A percentile compares a stretch with the other conserved stretches of the same genome.
Evolutionary conservation across 2,329 filamentous ascomycete genomes (phyloP).

Genomic region (Xylaria sp.): DNA sequence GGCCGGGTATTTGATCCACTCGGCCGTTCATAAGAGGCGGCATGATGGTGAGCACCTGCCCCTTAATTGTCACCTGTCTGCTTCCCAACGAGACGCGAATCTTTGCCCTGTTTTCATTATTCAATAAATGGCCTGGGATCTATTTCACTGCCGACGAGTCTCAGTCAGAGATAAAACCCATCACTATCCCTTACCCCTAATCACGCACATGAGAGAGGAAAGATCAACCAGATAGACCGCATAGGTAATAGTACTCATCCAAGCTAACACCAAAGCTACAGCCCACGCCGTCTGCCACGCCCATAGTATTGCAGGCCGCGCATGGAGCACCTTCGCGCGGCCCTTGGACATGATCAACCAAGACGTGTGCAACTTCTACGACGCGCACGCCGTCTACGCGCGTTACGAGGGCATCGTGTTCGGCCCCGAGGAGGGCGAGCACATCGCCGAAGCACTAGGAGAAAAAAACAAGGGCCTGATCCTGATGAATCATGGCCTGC

Average conservation of each 20-base stretch:
- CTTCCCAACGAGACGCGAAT: background rate
- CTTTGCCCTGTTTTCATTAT: constrained; percentile 1
- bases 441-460: constrained; percentile 59
- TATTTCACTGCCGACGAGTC: no score
- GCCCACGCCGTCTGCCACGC: constrained; percentile 64
- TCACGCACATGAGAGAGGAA: background rate
- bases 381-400: constrained; percentile 59
- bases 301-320: constrained; percentile 60
- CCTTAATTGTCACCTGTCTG: background rate
- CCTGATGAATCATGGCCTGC: constrained; percentile 61
- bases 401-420: constrained; percentile 49
- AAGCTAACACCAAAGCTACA: constrained; percentile 34
- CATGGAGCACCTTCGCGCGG: constrained; percentile 60
- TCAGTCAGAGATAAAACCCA: background rate
- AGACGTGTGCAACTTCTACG: constrained; percentile 60
- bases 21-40: constrained; percentile 60
- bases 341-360: constrained; percentile 67
- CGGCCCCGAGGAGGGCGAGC: constrained; percentile 58
- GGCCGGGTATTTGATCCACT: constrained; percentile 66
- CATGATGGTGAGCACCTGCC: constrained; percentile 23
- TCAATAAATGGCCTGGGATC: no score
- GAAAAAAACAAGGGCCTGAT: constrained; percentile 51
- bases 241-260: background rate
- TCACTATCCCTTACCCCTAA: background rate
- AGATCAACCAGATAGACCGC: background rate